Conservation (phyloP, 164 flowering plant species). For the Echeveria elegans region DNA sequence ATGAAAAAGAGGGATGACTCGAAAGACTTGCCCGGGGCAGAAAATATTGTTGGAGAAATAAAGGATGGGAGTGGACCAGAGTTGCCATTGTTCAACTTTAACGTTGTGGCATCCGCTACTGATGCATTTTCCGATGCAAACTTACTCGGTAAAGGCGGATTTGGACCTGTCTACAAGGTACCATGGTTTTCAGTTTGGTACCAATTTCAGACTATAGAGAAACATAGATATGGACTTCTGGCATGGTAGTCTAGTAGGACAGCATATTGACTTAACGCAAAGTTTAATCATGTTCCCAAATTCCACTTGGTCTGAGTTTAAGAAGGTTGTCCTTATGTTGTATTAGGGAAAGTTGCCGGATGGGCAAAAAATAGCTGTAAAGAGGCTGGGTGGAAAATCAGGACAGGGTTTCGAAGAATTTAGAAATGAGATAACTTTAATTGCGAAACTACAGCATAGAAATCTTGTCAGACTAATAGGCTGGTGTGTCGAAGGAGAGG, state of each 20-base stretch:
- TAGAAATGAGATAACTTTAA: conserved; percentile 52
- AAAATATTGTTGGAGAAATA: conserved; percentile 24
- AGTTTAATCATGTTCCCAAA: background rate
- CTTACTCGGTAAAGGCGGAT: conserved; percentile 77
- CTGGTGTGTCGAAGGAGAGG: conserved; percentile 56
- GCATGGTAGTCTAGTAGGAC: background rate
- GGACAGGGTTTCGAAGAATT: conserved; percentile 74
- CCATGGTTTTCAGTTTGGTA: background rate
- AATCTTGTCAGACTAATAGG: conserved; percentile 69
- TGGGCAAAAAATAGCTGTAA: conserved; percentile 57
- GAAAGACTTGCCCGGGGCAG: conserved; percentile 27
- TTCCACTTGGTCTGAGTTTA: background rate
- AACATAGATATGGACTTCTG: background rate
- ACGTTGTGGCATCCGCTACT: conserved; percentile 37
- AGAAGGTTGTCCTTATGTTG: background rate
- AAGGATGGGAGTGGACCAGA: conserved; percentile 27
- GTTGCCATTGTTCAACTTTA: conserved; percentile 35
- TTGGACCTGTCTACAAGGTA: conserved; percentile 83
- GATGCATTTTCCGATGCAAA: conserved; percentile 37
- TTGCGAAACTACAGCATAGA: conserved; percentile 65
- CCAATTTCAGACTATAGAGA: background rate
- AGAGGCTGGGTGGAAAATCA: conserved; percentile 62
- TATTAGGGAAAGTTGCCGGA: conserved; percentile 40
- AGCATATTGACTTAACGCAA: background rate
- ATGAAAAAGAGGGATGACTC: conserved; percentile 24